Conservation (phyloP, 306 rosid genomes). For the Psophocarpus tetragonolobus region DNA sequence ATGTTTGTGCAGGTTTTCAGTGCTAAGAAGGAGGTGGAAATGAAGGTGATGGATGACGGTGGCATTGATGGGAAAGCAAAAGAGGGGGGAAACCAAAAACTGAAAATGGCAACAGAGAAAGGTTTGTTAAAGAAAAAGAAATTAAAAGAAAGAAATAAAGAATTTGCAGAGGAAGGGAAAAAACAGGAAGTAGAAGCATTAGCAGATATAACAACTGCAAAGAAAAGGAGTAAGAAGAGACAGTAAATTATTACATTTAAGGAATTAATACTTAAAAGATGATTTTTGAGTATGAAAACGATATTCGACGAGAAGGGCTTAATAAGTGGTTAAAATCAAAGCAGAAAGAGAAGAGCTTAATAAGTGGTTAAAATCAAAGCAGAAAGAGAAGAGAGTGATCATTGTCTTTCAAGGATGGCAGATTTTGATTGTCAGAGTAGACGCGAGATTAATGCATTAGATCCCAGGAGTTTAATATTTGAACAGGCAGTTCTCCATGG, state of each 20-base stretch:
- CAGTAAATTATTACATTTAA: neutral
- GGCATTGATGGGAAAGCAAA: conserved; percentile 70
- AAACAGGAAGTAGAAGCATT: conserved; percentile 1
- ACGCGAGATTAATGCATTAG: neutral
- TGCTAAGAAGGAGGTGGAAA: conserved; percentile 63
- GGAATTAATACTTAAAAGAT: neutral
- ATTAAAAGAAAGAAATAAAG: conserved; percentile 30
- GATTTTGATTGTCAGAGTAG: neutral
- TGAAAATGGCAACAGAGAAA: conserved; percentile 57
- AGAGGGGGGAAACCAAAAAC: conserved; percentile 67
- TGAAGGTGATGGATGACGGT: conserved; percentile 71
- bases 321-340: neutral
- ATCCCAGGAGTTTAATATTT: neutral
- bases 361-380: neutral
- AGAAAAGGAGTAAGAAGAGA: conserved; percentile 33
- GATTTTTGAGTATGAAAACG: neutral
- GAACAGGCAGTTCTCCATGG: neutral
- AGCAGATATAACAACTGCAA: conserved; percentile 17
- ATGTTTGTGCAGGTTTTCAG: conserved; percentile 59
- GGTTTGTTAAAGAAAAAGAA: conserved; percentile 59
- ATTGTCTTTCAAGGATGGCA: neutral
- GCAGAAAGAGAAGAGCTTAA: neutral
- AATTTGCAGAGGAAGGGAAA: conserved; percentile 23
- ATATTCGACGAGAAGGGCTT: neutral
- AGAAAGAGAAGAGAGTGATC: neutral